phyloP scores from a whole-genome alignment of 805 yeast species.

The Middelhovenomyces tepae region DNA sequence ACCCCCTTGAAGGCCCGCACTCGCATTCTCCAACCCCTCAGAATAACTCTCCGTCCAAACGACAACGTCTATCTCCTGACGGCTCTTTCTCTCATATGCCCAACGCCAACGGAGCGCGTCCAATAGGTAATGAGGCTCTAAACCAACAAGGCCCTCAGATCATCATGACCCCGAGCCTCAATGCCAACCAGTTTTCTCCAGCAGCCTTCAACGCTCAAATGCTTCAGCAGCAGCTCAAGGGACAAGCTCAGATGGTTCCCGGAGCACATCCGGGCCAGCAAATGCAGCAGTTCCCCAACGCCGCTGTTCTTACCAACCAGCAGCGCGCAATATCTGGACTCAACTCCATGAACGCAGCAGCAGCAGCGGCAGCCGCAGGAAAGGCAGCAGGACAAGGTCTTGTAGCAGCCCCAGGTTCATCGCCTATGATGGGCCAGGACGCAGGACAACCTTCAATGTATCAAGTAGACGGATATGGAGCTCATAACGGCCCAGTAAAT shows the following conservation, averaged over 20 bases:
- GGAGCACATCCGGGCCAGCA: conserved; percentile 15
- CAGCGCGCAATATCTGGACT: too few relatives aligned
- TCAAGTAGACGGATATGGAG: conserved; percentile 1
- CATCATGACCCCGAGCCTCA: conserved; percentile 21
- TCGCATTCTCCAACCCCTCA: conserved; percentile 23
- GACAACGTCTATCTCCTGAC: conserved; percentile 30
- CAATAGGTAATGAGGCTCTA: conserved; percentile 14
- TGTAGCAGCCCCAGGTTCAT: too few relatives aligned
- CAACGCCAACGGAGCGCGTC: conserved; percentile 11
- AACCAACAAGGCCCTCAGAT: conserved; percentile 23
- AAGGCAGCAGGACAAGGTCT: too few relatives aligned
- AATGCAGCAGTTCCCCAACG: conserved; percentile 18
- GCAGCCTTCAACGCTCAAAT: conserved; percentile 20
- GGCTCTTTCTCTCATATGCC: conserved; percentile 19
- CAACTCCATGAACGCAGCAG: conserved; percentile 29
- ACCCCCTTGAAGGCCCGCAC: conserved; percentile 6
- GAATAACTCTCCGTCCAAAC: conserved; percentile 26
- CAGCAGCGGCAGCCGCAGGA: conserved; percentile 27
- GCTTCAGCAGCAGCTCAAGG: conserved; percentile 23
- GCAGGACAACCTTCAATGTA: conserved; percentile 3
- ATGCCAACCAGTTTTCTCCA: conserved; percentile 5
- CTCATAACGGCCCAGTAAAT: conserved; percentile 2
- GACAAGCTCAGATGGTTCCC: conserved; percentile 17
- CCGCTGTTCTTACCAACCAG: conserved; percentile 16
- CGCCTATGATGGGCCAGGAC: conserved; percentile 3